Evolutionary conservation across 2,329 filamentous ascomycete genomes (phyloP), one percentile per base, ranked within the genome.

Genomic region (Colletotrichum sp.): DNA sequence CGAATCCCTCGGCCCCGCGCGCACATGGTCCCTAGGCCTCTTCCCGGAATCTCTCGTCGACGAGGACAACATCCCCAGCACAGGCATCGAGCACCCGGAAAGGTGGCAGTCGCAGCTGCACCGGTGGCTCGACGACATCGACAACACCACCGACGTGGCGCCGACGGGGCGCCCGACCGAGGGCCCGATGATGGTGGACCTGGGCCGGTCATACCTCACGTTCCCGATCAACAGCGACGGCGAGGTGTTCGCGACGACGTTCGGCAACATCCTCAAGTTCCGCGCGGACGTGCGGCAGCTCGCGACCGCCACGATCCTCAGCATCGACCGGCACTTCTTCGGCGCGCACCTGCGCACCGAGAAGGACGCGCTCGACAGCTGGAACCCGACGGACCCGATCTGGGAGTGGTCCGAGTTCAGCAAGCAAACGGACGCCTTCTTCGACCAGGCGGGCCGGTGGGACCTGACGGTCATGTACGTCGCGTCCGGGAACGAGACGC

Each of bases 161-260:
- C 70, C 80, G 67, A 68, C 81, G 74, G 73, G 73, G 3, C 30
- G 7, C 2, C 57, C n/a, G 7, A 74, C 26, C 66, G 66, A 76
- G 2, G 69, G 52, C 4, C 81, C 82, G 2, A 78, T 82, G 12
- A 79, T 83, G 72, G 77, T 83, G 30, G 71, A 76, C 59, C 73
- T 81, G 21, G 81, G 81, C 36, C 83, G 84, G 74, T 83, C 83
- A 0, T 85, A 83, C 72, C 81, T 85, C 60, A 81, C 84, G 43
- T 86, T 84, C 65, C 84, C 84, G 7, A 82, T 82, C 9, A 78
- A 79, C 65, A 80, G 79, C 60, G 84, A 86, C 75, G 83, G 84
- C 63, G 78, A 80, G 55, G 78, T 72, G 9, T 83, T 86, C 39
- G 82, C 81, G 2, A 79, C 79, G 72, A 78, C 80, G 66, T 83